Evolutionary conservation across 2,329 filamentous ascomycete genomes (phyloP).

Genomic region (Pyrenochaeta sp.): DNA sequence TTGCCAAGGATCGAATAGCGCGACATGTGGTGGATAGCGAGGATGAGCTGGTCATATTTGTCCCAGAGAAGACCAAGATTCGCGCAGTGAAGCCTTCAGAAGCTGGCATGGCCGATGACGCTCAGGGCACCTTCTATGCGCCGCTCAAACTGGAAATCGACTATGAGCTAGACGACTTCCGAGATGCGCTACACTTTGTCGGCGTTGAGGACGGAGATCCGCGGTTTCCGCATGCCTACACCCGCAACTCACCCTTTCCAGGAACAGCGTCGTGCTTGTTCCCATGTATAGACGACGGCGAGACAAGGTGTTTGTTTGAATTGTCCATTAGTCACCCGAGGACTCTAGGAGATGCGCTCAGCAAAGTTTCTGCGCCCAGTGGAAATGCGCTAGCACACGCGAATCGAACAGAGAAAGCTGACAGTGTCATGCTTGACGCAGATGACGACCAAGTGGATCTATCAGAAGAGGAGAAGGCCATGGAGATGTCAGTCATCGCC

Average conservation of each 20-base stretch:
- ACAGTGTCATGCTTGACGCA: conserved; percentile 43
- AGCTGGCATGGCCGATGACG: conserved; percentile 41
- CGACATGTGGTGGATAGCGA: conserved; percentile 62
- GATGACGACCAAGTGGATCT: conserved; percentile 56
- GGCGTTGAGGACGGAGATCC: conserved; percentile 81
- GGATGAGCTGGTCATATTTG: conserved; percentile 65
- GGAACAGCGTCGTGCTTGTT: conserved; percentile 88
- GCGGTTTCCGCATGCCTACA: conserved; percentile 91
- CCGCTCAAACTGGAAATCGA: conserved; percentile 75
- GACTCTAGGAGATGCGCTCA: conserved; percentile 79
- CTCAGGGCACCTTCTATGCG: conserved; percentile 57
- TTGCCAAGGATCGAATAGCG: conserved; percentile 74
- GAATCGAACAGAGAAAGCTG: conserved; percentile 38
- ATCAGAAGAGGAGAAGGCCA: conserved; percentile 80
- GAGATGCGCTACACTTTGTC: conserved; percentile 92
- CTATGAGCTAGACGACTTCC: conserved; percentile 76
- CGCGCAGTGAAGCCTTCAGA: conserved; percentile 66
- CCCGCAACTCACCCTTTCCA: conserved; percentile 78
- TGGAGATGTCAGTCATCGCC: conserved; percentile 90
- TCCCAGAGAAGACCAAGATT: conserved; percentile 69
- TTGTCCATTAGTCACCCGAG: conserved; percentile 86
- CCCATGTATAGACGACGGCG: conserved; percentile 88
- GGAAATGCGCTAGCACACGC: conserved; percentile 17
- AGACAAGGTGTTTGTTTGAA: conserved; percentile 84
- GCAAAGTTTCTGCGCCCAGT: conserved; percentile 43